Evolutionary conservation across 2,329 filamentous ascomycete genomes (phyloP).

Genomic region (Arthrinium phaeospermum): DNA sequence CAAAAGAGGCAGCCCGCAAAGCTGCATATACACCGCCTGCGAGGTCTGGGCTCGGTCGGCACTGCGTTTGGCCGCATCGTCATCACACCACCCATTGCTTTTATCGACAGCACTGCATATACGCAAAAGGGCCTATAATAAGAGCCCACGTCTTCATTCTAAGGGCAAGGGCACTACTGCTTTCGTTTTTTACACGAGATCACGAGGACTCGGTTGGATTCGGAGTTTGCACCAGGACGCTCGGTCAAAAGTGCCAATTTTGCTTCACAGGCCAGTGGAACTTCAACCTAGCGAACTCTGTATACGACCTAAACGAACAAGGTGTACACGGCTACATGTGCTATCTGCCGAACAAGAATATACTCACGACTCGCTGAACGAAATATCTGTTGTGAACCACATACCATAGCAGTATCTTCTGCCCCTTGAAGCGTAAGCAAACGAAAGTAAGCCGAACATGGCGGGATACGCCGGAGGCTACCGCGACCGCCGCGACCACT

Average conservation of each 20-base stretch:
- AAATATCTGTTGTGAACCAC: background rate
- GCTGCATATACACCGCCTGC: slow-evolving; percentile 12
- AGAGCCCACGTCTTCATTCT: background rate
- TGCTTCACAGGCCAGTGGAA: background rate
- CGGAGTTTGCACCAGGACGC: background rate
- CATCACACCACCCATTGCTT: slow-evolving; percentile 11
- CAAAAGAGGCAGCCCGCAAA: slow-evolving; percentile 5
- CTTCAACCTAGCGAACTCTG: background rate
- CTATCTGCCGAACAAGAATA: background rate
- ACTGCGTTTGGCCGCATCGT: background rate
- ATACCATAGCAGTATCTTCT: background rate
- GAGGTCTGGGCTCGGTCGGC: background rate
- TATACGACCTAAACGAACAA: slow-evolving; percentile 7
- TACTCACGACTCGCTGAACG: background rate
- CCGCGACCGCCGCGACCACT: slow-evolving; percentile 7
- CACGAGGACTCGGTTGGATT: background rate
- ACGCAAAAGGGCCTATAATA: background rate
- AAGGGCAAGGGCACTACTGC: background rate
- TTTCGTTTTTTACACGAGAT: background rate
- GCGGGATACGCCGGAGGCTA: slow-evolving; percentile 17
- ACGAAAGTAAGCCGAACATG: background rate
- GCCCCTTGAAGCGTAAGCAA: background rate
- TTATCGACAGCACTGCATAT: slow-evolving; percentile 5
- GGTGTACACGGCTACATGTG: background rate
- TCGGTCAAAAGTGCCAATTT: background rate